Evolutionary conservation across 768 basidiomycete genomes (phyloP).

Genomic region (Hypholoma sublateritium): DNA sequence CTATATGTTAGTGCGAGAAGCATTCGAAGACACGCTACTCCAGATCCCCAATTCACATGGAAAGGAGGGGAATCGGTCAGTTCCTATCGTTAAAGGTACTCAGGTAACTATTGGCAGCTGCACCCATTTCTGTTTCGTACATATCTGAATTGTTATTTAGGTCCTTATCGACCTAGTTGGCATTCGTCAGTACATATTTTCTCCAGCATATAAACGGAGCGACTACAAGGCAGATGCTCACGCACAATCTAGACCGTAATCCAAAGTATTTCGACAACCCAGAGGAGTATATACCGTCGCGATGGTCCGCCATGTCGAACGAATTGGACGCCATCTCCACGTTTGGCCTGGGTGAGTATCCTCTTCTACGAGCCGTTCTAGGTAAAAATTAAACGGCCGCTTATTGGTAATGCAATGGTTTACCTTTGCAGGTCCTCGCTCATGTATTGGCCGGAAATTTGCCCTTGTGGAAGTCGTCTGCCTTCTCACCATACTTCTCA

Average conservation of each 20-base stretch:
- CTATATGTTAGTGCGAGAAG: slow-evolving; percentile 40
- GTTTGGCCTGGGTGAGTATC: slow-evolving; percentile 41
- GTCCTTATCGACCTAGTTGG: slow-evolving; percentile 51
- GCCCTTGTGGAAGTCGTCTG: slow-evolving; percentile 52
- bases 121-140: background rate
- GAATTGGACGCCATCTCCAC: slow-evolving; percentile 46
- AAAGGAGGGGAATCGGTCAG: slow-evolving; percentile 33
- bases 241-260: slow-evolving; percentile 40
- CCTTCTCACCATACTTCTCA: slow-evolving; percentile 51
- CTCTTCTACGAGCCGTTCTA: too few relatives aligned
- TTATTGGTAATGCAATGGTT: too few relatives aligned
- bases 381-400: background rate
- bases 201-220: too few relatives aligned
- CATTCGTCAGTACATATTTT: slow-evolving; percentile 38
- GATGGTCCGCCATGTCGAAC: slow-evolving; percentile 43
- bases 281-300: slow-evolving; percentile 44
- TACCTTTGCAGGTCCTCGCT: slow-evolving; percentile 40
- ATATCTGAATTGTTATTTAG: background rate
- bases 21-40: slow-evolving; percentile 41
- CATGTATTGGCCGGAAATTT: slow-evolving; percentile 57
- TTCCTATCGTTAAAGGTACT: slow-evolving; percentile 40
- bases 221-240: background rate
- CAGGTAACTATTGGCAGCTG: slow-evolving; percentile 20
- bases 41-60: slow-evolving; percentile 38
- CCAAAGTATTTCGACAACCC: slow-evolving; percentile 49